phyloP scores from a whole-genome alignment of 495 filamentous ascomycete genomes.

The Sporormia fimetaria region DNA sequence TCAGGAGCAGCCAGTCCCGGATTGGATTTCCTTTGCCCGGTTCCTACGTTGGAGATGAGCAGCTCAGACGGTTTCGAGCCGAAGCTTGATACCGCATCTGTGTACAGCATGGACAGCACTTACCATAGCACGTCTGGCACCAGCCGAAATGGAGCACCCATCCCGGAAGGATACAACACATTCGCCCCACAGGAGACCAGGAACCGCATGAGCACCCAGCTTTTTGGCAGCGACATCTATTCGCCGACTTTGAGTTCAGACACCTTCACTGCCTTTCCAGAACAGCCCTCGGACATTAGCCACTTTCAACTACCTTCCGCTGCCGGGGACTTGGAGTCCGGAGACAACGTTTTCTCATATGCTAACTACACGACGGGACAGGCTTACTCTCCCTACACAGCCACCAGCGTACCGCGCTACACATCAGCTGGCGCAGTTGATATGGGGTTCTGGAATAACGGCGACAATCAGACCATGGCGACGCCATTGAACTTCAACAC shows the following conservation, averaged over 20 bases:
- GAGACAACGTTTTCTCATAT: slow-evolving; percentile 10
- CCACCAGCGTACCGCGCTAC: slow-evolving; percentile 5
- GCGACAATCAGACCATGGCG: slow-evolving; percentile 7
- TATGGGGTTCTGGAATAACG: slow-evolving; percentile 3
- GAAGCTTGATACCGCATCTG: slow-evolving; percentile 22
- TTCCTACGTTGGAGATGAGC: slow-evolving; percentile 12
- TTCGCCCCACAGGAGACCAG: slow-evolving; percentile 8
- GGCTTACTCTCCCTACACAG: slow-evolving; percentile 8
- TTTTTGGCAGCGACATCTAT: slow-evolving; percentile 29
- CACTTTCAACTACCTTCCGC: slow-evolving; percentile 11
- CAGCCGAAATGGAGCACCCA: slow-evolving; percentile 5
- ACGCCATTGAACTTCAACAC: slow-evolving; percentile 5
- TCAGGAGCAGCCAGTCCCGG: slow-evolving; percentile 11
- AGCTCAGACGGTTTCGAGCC: slow-evolving; percentile 7
- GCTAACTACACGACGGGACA: slow-evolving; percentile 19
- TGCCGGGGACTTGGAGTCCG: slow-evolving; percentile 8
- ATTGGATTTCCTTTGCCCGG: slow-evolving; percentile 20
- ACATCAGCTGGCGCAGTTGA: slow-evolving; percentile 3
- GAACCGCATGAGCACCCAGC: slow-evolving; percentile 13
- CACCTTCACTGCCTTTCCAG: slow-evolving; percentile 18
- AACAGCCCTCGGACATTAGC: slow-evolving; percentile 11
- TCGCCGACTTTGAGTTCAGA: slow-evolving; percentile 37
- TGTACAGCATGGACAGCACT: slow-evolving; percentile 26
- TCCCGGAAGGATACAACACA: slow-evolving; percentile 13
- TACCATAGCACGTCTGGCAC: slow-evolving; percentile 24